Evolutionary conservation across 305 asterid genomes (phyloP).

Genomic region (Fraxinus sp.): DNA sequence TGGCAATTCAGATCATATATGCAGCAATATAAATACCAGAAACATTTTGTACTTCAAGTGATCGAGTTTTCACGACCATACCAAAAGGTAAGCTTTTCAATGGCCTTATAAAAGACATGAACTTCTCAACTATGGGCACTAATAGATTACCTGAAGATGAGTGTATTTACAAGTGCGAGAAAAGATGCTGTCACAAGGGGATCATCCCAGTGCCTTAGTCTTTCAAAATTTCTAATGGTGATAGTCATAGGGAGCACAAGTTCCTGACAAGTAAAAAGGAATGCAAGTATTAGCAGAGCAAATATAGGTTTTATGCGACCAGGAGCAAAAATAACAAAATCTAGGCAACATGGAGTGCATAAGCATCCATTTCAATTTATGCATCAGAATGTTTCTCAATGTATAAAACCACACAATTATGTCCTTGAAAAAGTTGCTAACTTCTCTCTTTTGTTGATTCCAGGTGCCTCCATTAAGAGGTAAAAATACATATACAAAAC

Average conservation of each 20-base stretch:
- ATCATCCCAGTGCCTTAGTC: conserved; percentile 86
- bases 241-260: conserved; percentile 74
- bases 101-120: neutral
- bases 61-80: neutral
- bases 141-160: conserved; percentile 67
- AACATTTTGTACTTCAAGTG: neutral
- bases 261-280: conserved; percentile 44
- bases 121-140: conserved; percentile 9
- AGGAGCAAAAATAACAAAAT: neutral
- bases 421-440: neutral
- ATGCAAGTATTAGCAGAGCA: neutral
- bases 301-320: neutral
- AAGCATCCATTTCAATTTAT: neutral
- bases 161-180: conserved; percentile 62
- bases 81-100: neutral
- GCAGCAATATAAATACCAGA: neutral
- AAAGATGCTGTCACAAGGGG: conserved; percentile 80
- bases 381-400: neutral
- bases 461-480: neutral
- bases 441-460: neutral
- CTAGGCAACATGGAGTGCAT: neutral
- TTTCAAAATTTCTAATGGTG: conserved; percentile 56
- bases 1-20: neutral
- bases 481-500: neutral
- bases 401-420: neutral